Evolutionary conservation across 805 yeast genomes (phyloP).

Genomic region (Saccharomycopsis vini): DNA sequence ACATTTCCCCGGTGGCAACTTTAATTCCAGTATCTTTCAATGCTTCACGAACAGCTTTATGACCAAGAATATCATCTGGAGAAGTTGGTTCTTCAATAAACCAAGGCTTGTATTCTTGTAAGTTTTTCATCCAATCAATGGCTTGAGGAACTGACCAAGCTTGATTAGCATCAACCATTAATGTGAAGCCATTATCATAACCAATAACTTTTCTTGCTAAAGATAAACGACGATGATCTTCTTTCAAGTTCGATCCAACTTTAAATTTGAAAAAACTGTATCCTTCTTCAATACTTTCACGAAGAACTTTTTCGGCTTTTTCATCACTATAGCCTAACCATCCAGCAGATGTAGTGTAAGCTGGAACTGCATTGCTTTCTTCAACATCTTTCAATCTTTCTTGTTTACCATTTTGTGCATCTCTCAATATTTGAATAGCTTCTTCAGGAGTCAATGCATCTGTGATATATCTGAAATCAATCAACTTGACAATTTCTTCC

Average conservation of each 20-base stretch:
- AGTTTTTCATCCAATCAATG: slow-evolving; percentile 25
- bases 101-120: slow-evolving; percentile 27
- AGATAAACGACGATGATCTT: slow-evolving; percentile 29
- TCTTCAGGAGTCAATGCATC: slow-evolving; percentile 37
- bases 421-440: slow-evolving; percentile 27
- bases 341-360: slow-evolving; percentile 38
- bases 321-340: slow-evolving; percentile 36
- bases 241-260: slow-evolving; percentile 31
- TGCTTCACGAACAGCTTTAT: slow-evolving; percentile 25
- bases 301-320: slow-evolving; percentile 29
- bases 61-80: slow-evolving; percentile 29
- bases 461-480: slow-evolving; percentile 35
- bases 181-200: slow-evolving; percentile 25
- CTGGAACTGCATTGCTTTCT: slow-evolving; percentile 31
- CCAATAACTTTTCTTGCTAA: slow-evolving; percentile 35
- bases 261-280: slow-evolving; percentile 34
- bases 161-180: slow-evolving; percentile 31
- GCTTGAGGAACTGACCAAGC: slow-evolving; percentile 31
- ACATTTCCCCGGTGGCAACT: slow-evolving; percentile 31
- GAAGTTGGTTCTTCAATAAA: slow-evolving; percentile 31
- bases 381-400: slow-evolving; percentile 27
- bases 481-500: slow-evolving; percentile 31
- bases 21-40: slow-evolving; percentile 25
- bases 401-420: slow-evolving; percentile 27
- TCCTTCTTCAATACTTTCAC: slow-evolving; percentile 30